Base-by-base conservation (phyloP, 2,329 filamentous ascomycete genomes). In the Albophoma yamanashiensis region DNA sequence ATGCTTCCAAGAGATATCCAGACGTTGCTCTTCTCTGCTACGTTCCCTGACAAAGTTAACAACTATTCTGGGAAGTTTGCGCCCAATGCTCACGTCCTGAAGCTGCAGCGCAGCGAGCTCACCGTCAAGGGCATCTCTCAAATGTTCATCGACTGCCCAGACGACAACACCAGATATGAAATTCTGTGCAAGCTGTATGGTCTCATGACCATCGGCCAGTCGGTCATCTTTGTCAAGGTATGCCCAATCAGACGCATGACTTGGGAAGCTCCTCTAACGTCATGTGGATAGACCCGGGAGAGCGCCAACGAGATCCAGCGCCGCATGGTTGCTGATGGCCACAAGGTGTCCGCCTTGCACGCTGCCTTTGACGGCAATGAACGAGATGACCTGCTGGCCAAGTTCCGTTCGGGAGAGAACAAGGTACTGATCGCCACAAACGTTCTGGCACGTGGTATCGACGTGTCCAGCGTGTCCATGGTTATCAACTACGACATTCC, bases 371-470 rank as follows among this genome's bases (percentile, higher is more conserved):
- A 97, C 64, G 92, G 92, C 34, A 77, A 76, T 40, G 87, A 92
- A 69, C 89, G 94, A 75, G 94, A 99, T 69, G 77, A 82, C 1
- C 84, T 97, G 62, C 87, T 99, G 62, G 86, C 93, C 69, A 84
- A 89, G 60, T 99, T 99, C 83, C 87, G 94, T 61, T 83, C 78
- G 53, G 93, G 93, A 45, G 83, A 88, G 61, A 91, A 91, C 69
- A 99, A 99, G 78, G 94, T 99, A 11, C 87, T 99, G 63, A 97
- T 99, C 70, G 95, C 94, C 1, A 99, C 94, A 67, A 99, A 99
- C 70, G 92, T 99, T 43, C 83, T 99, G 61, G 90, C 94, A 11
- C 92, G 94, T 70, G 94, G 94, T 71, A 97, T 99, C 68, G 94
- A 99, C 70, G 84, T 86, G 78, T 97, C 71, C 75, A 95, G 77